Evolutionary conservation across 1,284 basidiomycete species (phyloP), one percentile per base, ranked within the genome.

Genomic region (Cutaneotrichosporon dermatis): DNA sequence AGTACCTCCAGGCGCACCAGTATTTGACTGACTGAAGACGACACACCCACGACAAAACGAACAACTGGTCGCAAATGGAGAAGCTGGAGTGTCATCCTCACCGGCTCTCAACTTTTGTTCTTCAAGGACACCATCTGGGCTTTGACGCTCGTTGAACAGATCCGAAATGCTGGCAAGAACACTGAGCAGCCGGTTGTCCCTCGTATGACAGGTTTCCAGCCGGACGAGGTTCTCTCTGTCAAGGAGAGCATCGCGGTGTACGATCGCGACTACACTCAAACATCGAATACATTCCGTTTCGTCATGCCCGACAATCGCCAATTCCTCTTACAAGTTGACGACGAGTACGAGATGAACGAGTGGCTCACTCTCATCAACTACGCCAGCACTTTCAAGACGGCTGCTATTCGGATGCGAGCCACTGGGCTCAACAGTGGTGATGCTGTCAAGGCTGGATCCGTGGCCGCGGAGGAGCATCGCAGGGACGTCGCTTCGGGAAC

Each of bases 311-410:
- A 88, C 66, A 53, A 60, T 4, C 86, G 89, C 2, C 89, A 94
- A 65, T 86, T 88, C 64, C 84, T 98, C 36, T 80, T 98, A 45
- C 90, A 92, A 72, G 84, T 89, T 4, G 74, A 82, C 10, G 83
- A 85, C 68, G 87, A 89, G 66, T 77, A 80, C 52, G 89, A 94
- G 64, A 84, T 92, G 82, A 90, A 95, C 72, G 85, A 88, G 64
- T 99, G 95, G 95, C 87, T 98, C 65, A 84, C 88, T 39, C 83
- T 85, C 48, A 92, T 99, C 74, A 99, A 99, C 78, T 98, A 96
- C 74, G 93, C 92, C 6, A 89, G 91, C 61, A 83, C 90, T 6
- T 98, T 97, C 84, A 92, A 88, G 76, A 86, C 89, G 2, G 83
- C 86, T 7, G 89, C 88, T n/a, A 82, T 97, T 46, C 84, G 86